Base-by-base conservation (phyloP, 1,284 basidiomycete genomes). In the Sanghuangporus sanghuang region DNA sequence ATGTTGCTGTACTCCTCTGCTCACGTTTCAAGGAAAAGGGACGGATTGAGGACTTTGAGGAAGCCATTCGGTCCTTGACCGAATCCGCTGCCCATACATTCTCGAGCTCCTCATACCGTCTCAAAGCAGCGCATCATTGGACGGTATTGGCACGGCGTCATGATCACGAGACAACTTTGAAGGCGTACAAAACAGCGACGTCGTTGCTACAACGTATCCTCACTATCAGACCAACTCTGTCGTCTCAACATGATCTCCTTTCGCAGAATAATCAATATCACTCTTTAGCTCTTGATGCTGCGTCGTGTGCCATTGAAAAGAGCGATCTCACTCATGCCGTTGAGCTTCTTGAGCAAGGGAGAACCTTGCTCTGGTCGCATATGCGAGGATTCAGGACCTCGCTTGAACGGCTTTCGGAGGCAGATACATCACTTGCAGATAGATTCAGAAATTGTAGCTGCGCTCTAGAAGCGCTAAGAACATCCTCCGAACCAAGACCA, bases 261-360 rank as follows among this genome's bases (percentile, higher is more conserved):
- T 11, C 9, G 1, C 1, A 9, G 3, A 1, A 32, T 6, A 53
- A 3, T 11, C 4, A 3, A 9, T 8, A n/a, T 49, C 48, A 2
- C 2, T 6, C 21, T 1, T 9, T 53, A 6, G 21, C 23, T 32
- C 12, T 7, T 14, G 35, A 54, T 35, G 46, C 49, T 8, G 59
- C 49, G 1, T 53, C 59, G 27, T 61, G 12, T 38, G 59, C 59
- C 14, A 50, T 53, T 3, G 48, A 52, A 21, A 12, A 16, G n/a
- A 23, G 27, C 3, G 18, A 36, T 23, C 12, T 53, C 8, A 27
- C 6, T 5, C 5, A 39, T 1, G 59, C 59, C 14, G 59, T 61
- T 7, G 59, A 52, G 38, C n/a, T 61, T 6, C 48, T 61, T 18
- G 59, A 61, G 59, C 59, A 61, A 21, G 59, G 59, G 40, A 61